Evolutionary conservation across 2,329 filamentous ascomycete genomes (phyloP).

Genomic region (Monilinia vaccinii-corymbosi): DNA sequence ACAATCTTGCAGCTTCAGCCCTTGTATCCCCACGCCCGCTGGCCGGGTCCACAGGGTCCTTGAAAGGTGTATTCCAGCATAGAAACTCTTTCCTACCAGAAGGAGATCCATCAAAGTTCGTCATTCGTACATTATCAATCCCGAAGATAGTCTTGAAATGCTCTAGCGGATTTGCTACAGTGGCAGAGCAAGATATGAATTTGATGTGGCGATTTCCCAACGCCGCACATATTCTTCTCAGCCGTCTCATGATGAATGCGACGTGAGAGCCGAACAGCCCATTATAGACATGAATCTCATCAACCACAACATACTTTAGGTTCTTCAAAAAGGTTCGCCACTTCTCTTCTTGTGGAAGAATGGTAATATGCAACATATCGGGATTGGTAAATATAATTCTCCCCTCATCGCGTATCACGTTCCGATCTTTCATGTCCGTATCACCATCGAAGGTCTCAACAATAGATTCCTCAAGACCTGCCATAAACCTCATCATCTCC

Average conservation of each 20-base stretch:
- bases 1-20: slow-evolving; percentile 78
- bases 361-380: slow-evolving; percentile 93
- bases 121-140: slow-evolving; percentile 67
- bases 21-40: slow-evolving; percentile 79
- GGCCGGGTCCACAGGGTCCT: slow-evolving; percentile 76
- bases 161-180: slow-evolving; percentile 81
- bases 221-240: slow-evolving; percentile 81
- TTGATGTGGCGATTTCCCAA: slow-evolving; percentile 77
- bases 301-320: slow-evolving; percentile 80
- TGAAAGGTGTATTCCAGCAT: slow-evolving; percentile 96
- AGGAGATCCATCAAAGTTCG: slow-evolving; percentile 88
- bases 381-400: slow-evolving; percentile 96
- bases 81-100: slow-evolving; percentile 89
- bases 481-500: slow-evolving; percentile 74
- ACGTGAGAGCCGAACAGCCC: slow-evolving; percentile 90
- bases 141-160: slow-evolving; percentile 96
- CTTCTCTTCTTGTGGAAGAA: slow-evolving; percentile 80
- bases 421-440: slow-evolving; percentile 72
- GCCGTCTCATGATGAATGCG: slow-evolving; percentile 83
- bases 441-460: slow-evolving; percentile 97
- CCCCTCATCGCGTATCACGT: slow-evolving; percentile 75
- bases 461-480: slow-evolving; percentile 61
- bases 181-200: slow-evolving; percentile 95
- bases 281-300: slow-evolving; percentile 94
- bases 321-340: slow-evolving; percentile 89